phyloP scores from a whole-genome alignment of 2,329 filamentous ascomycete species.

The Nothomitra cinnamomea region DNA sequence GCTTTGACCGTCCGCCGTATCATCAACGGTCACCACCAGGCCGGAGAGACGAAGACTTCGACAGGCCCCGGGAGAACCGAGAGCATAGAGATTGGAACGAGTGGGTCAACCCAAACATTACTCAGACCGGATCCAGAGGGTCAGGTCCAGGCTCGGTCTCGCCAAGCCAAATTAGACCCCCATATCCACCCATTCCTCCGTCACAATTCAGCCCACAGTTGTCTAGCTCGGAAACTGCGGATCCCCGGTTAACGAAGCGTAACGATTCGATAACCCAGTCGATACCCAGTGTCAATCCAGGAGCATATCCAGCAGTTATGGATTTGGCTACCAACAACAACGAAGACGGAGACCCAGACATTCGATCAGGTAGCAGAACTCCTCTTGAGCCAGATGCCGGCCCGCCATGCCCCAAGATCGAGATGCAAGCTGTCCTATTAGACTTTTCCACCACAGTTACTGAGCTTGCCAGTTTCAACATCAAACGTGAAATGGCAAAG shows the following conservation, averaged over 20 bases:
- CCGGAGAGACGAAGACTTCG: neutral
- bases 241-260: too few relatives aligned
- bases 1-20: neutral
- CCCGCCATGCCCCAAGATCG: neutral
- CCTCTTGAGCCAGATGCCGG: neutral
- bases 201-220: too few relatives aligned
- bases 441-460: conserved; percentile 1
- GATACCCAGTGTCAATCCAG: neutral
- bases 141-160: too few relatives aligned
- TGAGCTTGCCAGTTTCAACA: neutral
- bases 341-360: neutral
- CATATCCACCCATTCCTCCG: too few relatives aligned
- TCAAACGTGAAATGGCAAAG: conserved; percentile 3
- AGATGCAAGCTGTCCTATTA: neutral
- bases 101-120: neutral
- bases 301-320: neutral
- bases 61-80: neutral
- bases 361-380: neutral
- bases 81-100: neutral
- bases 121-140: neutral
- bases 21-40: neutral
- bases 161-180: too few relatives aligned
- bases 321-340: neutral
- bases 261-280: neutral
- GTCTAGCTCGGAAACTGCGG: too few relatives aligned